Evolutionary conservation across 2,329 filamentous ascomycete genomes (phyloP).

Genomic region (Diplodia scrobiculata): DNA sequence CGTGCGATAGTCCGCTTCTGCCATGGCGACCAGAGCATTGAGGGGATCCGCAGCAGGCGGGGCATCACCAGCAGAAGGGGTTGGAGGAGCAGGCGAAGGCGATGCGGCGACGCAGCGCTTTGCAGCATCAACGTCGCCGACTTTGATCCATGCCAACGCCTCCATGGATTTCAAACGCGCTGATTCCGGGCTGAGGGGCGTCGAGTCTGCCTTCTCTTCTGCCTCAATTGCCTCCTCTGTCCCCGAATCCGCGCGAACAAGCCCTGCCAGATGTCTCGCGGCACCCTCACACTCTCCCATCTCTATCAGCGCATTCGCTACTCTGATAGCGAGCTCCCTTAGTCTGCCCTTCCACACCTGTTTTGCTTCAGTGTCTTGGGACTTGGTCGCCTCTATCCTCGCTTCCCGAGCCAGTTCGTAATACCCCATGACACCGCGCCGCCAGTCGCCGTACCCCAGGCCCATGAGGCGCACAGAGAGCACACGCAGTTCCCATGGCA

Average conservation of each 20-base stretch:
- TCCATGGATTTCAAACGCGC: conserved; percentile 47
- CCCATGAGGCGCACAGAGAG: conserved; percentile 82
- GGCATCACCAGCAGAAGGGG: conserved; percentile 23
- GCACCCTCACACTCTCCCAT: conserved; percentile 88
- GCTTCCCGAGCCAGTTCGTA: conserved; percentile 85
- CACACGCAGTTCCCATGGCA: conserved; percentile 85
- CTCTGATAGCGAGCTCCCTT: conserved; percentile 69
- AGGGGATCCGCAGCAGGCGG: conserved; percentile 51
- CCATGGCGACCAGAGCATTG: conserved; percentile 72
- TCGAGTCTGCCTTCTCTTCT: conserved; percentile 37
- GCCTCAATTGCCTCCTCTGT: conserved; percentile 48
- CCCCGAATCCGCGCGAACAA: conserved; percentile 53
- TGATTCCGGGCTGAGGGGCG: conserved; percentile 35
- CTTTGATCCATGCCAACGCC: conserved; percentile 71
- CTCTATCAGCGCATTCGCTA: conserved; percentile 69
- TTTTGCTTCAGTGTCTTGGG: conserved; percentile 55
- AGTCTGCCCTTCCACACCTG: conserved; percentile 72
- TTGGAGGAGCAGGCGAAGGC: conserved; percentile 12
- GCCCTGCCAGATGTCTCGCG: conserved; percentile 66
- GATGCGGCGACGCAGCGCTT: conserved; percentile 54
- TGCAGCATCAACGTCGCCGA: conserved; percentile 75
- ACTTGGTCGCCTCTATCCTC: conserved; percentile 59
- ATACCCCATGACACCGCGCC: conserved; percentile 83
- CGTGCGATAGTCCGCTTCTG: conserved; percentile 69
- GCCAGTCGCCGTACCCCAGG: conserved; percentile 79